Conservation (phyloP, 2,329 filamentous ascomycete genomes). For the Aureobasidium mangrovei region DNA sequence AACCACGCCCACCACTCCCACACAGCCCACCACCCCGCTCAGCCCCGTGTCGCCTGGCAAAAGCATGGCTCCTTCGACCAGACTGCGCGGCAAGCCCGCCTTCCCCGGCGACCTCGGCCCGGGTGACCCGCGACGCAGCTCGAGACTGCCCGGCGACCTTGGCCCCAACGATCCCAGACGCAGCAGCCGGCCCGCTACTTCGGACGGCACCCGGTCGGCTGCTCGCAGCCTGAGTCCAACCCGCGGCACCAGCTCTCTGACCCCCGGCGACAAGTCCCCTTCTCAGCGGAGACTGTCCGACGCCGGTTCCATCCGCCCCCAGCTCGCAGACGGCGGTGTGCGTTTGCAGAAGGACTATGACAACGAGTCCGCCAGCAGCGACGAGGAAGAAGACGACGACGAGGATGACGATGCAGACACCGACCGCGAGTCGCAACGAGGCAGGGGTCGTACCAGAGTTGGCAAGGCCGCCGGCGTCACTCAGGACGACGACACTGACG, state of each 20-base stretch:
- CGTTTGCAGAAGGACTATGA: constrained; percentile 14
- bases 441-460: constrained; percentile 17
- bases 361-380: constrained; percentile 20
- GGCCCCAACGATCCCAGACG: constrained; percentile 17
- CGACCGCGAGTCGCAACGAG: constrained; percentile 16
- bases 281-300: constrained; percentile 11
- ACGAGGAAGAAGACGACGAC: constrained; percentile 25
- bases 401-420: constrained; percentile 21
- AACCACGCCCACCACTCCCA: neutral
- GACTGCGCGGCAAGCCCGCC: constrained; percentile 18
- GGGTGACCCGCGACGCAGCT: constrained; percentile 25
- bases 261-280: neutral
- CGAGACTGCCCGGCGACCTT: constrained; percentile 15
- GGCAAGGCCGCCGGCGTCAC: constrained; percentile 13
- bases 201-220: constrained; percentile 9
- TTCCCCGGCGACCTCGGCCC: constrained; percentile 31
- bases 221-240: constrained; percentile 13
- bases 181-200: neutral
- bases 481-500: constrained; percentile 13
- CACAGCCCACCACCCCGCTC: neutral
- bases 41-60: neutral
- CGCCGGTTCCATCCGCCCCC: constrained; percentile 9
- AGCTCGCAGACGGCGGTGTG: constrained; percentile 9
- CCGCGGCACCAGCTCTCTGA: neutral
- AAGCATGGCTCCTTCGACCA: neutral